Conservation (phyloP, 805 yeast genomes). For the Candida broadrunensis region DNA sequence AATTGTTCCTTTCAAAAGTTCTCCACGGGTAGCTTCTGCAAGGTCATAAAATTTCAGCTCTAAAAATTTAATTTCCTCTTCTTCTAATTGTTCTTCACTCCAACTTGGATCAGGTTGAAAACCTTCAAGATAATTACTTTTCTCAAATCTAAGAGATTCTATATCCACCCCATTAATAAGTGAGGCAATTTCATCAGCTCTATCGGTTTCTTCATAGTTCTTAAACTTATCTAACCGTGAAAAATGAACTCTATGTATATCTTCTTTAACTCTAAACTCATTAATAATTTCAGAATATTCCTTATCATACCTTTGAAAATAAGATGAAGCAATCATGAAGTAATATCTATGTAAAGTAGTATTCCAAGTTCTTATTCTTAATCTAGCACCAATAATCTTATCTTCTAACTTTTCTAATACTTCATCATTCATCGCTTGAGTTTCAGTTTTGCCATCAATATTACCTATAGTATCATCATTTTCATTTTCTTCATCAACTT, state of each 20-base stretch:
- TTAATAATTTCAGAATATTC: conserved; percentile 27
- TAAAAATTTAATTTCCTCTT: conserved; percentile 14
- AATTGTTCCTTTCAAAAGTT: conserved; percentile 28
- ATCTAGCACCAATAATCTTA: conserved; percentile 15
- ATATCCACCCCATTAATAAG: conserved; percentile 15
- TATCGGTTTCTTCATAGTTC: conserved; percentile 4
- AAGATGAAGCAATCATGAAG: conserved; percentile 74
- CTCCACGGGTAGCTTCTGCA: conserved; percentile 35
- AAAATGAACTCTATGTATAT: not conserved
- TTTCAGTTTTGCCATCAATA: conserved; percentile 1
- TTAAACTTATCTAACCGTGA: conserved; percentile 5
- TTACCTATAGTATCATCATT: conserved; percentile 11
- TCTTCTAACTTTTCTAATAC: conserved; percentile 19
- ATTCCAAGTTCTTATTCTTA: conserved; percentile 46
- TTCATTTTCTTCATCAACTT: conserved; percentile 18
- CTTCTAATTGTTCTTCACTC: conserved; percentile 1
- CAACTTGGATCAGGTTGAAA: not conserved
- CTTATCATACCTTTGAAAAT: conserved; percentile 50
- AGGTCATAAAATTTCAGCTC: conserved; percentile 30
- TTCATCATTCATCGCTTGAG: conserved; percentile 4
- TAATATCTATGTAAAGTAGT: conserved; percentile 72
- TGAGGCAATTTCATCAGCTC: conserved; percentile 19
- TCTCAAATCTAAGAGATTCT: conserved; percentile 6
- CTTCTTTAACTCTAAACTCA: conserved; percentile 6
- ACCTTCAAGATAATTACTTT: conserved; percentile 1